Evolutionary conservation across 2,329 filamentous ascomycete species (phyloP).

Genomic region (Colletotrichum graminicola): DNA sequence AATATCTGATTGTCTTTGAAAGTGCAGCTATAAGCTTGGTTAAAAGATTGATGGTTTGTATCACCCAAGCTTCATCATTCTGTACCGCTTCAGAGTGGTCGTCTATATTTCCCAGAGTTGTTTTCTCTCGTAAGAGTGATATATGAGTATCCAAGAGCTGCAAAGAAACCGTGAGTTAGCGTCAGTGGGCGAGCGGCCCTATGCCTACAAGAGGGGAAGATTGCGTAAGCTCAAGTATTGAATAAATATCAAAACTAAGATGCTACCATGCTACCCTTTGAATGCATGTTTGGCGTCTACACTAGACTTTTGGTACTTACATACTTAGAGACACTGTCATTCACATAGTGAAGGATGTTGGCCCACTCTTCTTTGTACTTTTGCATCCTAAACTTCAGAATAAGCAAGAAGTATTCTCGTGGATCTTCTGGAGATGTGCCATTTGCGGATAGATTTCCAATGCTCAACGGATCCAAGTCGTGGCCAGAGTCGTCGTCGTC

Average conservation of each 20-base stretch:
- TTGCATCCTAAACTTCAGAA: neutral
- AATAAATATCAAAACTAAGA: neutral
- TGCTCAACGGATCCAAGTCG: neutral
- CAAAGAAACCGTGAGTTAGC: neutral
- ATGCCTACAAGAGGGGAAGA: neutral
- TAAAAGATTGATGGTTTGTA: neutral
- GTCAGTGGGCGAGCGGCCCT: neutral
- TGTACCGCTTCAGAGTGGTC: neutral
- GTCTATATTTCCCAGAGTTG: neutral
- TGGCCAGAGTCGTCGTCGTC: neutral
- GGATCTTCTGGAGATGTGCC: neutral
- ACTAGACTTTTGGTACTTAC: neutral
- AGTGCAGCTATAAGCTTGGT: neutral
- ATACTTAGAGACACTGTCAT: neutral
- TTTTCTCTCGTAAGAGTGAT: neutral
- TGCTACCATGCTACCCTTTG: fast-evolving
- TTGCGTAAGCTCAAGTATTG: too few relatives aligned
- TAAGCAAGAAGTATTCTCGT: conserved; percentile 8
- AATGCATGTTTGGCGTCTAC: too few relatives aligned
- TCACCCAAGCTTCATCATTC: conserved; percentile 15
- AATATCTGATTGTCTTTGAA: neutral
- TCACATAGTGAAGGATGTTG: neutral
- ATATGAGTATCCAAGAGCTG: conserved; percentile 6
- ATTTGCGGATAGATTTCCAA: neutral
- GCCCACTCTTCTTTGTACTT: conserved; percentile 7